Evolutionary conservation across 257 asterid species (phyloP), one percentile per base, ranked within the genome.

Genomic region (Fraxinus cuspidata): DNA sequence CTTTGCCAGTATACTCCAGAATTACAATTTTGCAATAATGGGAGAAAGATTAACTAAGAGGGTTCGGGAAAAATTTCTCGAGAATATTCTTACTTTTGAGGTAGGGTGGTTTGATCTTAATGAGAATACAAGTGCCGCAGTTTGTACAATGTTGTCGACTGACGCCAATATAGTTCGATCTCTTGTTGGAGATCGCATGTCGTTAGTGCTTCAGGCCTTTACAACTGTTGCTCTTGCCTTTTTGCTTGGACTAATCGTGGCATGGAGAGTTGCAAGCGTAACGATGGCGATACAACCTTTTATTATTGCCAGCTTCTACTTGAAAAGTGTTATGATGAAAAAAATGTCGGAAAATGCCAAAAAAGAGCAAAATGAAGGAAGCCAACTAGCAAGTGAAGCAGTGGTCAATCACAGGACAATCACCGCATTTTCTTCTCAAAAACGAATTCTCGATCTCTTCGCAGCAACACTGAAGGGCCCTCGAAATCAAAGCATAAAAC

Each of bases 331-430:
- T 7, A 42, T 92, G 81, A 86, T 92, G 92, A 86, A 84, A 72
- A 75, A 75, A 47, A 92, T 89, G 94, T 89, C 97, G 0, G 79
- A 3, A n/a, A 84, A 76, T 74, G 88, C 96, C 1, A 82, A 84
- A 37, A 89, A 85, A 79, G 91, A 89, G 27, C 97, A 92, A 73
- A 82, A 83, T 34, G 88, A 88, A 86, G 94, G 96, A 35, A 88
- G 92, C 78, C 95, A 91, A 68, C 74, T 92, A 9, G 97, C 97
- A 18, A 89, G 94, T 65, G 97, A 91, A 77, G 96, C 97, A 19
- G 92, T 91, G 6, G 84, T 85, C 66, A 92, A 92, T 71, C 96
- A 89, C 71, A 79, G 94, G 80, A 92, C 96, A 0, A 87, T 92
- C 63, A 88, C 97, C 0, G 94, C 97, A 0, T 92, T 92, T 77